These are phyloP conservation scores for Citrus mangshanensis DNA, from an alignment of 345 rosid species.

Conservation along the genomic window DNA sequence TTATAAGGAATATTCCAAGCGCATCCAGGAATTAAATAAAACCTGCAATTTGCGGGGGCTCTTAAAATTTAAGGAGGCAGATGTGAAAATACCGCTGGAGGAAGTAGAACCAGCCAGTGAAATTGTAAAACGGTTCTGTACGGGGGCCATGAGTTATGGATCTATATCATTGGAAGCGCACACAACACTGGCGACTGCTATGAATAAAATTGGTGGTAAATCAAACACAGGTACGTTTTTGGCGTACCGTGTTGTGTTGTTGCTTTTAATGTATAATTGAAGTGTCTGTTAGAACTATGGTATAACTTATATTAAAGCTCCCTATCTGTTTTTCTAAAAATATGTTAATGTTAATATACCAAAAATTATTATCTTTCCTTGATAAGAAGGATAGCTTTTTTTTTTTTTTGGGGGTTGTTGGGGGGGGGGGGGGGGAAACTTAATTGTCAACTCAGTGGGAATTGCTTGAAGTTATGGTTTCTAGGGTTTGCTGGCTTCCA, in stretches of 20 bases:
- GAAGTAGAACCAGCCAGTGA: slow-evolving; percentile 97
- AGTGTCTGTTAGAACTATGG: background rate
- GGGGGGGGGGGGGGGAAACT: background rate
- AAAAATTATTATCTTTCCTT: background rate
- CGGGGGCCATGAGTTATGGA: slow-evolving; percentile 99
- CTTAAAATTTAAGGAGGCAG: slow-evolving; percentile 74
- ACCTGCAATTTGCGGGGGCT: slow-evolving; percentile 91
- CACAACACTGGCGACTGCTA: slow-evolving; percentile 78
- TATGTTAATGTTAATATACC: background rate
- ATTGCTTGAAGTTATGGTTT: background rate
- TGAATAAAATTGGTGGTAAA: slow-evolving; percentile 94
- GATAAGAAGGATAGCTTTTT: background rate
- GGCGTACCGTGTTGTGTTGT: background rate
- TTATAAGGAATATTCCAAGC: slow-evolving; percentile 87
- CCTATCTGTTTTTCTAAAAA: background rate
- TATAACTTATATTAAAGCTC: background rate
- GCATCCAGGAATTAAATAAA: slow-evolving; percentile 87
- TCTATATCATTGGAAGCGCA: slow-evolving; percentile 98
- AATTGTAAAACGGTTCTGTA: slow-evolving; percentile 95
- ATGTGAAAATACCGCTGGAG: slow-evolving; percentile 62
- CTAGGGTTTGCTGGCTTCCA: background rate
- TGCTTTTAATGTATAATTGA: background rate
- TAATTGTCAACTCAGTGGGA: background rate
- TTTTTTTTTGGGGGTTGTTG: too few relatives aligned
- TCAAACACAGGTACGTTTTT: slow-evolving; percentile 82